Conservation (phyloP, 139 green algal genomes). For the Raphidocelis subcapitata region DNA sequence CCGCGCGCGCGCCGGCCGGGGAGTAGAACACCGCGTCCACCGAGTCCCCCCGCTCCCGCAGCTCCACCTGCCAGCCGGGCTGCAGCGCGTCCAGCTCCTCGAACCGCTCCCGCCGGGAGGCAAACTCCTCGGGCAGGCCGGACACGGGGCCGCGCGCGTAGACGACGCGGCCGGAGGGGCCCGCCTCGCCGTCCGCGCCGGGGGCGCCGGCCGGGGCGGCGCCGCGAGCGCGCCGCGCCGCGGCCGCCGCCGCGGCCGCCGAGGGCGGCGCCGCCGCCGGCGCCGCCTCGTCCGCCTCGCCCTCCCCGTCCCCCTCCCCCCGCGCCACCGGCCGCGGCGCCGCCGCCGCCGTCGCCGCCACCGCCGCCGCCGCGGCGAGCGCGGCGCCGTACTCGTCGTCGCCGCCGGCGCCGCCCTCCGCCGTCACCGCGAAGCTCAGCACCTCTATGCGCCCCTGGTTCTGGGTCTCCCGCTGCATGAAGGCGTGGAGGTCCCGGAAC, state of each 20-base stretch:
- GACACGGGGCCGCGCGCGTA: constrained; percentile 65
- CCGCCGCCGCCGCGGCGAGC: not conserved
- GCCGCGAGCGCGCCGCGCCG: not conserved
- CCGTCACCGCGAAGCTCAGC: constrained; percentile 68
- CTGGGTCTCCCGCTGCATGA: constrained; percentile 57
- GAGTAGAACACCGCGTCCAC: constrained; percentile 87
- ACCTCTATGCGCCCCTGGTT: constrained; percentile 83
- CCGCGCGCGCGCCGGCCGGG: constrained; percentile 63
- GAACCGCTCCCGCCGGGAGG: constrained; percentile 77
- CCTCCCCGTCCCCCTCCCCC: not conserved
- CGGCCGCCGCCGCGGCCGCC: not conserved
- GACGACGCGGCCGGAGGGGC: constrained; percentile 38
- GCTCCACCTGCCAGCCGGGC: constrained; percentile 80
- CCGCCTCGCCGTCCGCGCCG: constrained; percentile 22
- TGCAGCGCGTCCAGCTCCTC: constrained; percentile 83
- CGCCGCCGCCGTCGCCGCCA: not conserved
- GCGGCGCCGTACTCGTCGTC: constrained; percentile 32
- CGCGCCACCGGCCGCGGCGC: not conserved
- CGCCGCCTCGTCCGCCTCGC: too few species aligned
- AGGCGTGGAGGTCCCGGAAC: constrained; percentile 81
- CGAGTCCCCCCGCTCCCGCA: constrained; percentile 57
- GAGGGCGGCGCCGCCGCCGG: not conserved
- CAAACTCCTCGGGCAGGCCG: constrained; percentile 73
- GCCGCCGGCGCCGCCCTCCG: constrained; percentile 29
- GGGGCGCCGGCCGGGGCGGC: not conserved